Evolutionary conservation across 495 filamentous ascomycete genomes (phyloP), one percentile per base, ranked within the genome.

Genomic region (Neurospora hispaniola): DNA sequence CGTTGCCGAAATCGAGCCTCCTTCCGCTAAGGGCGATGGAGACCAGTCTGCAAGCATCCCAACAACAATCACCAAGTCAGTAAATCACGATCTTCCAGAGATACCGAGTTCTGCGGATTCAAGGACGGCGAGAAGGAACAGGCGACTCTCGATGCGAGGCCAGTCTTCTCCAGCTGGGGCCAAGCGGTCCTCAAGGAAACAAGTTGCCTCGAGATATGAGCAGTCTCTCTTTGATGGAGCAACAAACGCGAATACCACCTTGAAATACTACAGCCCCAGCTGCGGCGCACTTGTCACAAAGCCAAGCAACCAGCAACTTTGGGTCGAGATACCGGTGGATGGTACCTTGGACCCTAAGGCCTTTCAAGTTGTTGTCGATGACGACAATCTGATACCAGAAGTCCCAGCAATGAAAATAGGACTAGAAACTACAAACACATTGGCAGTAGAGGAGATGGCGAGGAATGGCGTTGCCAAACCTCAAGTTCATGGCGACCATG

Each of bases 301-400:
- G 43, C 78, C 79, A 31, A 70, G 20, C 23, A 76, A 76, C 43
- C 79, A 80, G 42, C 73, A 27, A 9, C 48, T 80, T n/a, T 69
- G 68, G 12, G 79, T 80, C 38, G 79, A 80, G 20, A 76, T 80
- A 66, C 54, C 54, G 16, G 54, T 18, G 16, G 7, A 66, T 18
- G 27, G 54, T 18, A 38, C 7, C 23, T 38, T 66, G 27, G 54
- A 31, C 14, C 54, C 54, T 38, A 16, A 35, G 54, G 14, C 23
- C 54, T 66, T 66, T 6, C 23, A 66, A 66, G 54, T 66, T 66
- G 14, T 66, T 16, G 54, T 66, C 27, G 27, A 66, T 66, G 54
- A 35, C 54, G 27, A 66, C 35, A 9, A 14, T 38, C 7, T 9
- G 2, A 35, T 35, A 38, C 16, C 54, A 66, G 54, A 66, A 31